Base-by-base conservation (phyloP, 163 green algal genomes). In the Chlamydomonas reinhardtii region DNA sequence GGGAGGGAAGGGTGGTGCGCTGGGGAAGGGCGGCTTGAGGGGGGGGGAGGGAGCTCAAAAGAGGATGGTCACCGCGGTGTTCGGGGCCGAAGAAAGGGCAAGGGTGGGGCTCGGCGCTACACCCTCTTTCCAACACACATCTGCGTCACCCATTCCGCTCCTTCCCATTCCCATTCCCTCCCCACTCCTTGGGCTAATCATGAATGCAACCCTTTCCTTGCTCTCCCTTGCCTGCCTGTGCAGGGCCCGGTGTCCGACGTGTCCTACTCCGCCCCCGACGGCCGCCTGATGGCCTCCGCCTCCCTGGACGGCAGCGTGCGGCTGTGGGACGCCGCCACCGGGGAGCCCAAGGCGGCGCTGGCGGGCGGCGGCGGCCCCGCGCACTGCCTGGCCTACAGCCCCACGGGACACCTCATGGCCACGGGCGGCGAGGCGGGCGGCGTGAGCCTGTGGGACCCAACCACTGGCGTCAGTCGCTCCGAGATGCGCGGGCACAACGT, bases 281-380 rank as follows among this genome's bases (percentile, higher is more conserved):
- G 66, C 66, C 17, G 16, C 31, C 66, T 73, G 66, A 31, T 73
- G 66, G 31, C 31, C 17, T 73, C 66, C 31, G 66, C 66, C 66
- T 73, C 66, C 15, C 66, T 73, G 66, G 66, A 73, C 66, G 66
- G 66, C 31, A 29, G 29, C 12, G 66, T 73, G 66, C 31, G 66
- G 31, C 66, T 73, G 31, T 73, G 31, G 31, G 31, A 39, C 66
- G 66, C 66, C 22, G 65, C 14, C 77, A 84, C 43, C 17, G 66
- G 66, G 16, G 66, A 84, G 66, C 77, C 77, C 77, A 84, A 84
- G 77, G 77, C 77, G 16, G n/a, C 77, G 65, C 77, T 84, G 24
- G 15, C 25, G 24, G 43, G 43, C 77, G 35, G 62, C 76, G 35
- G 43, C 77, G 39, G 59, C 14, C 77, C 77, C 37, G 31, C 65